Evolutionary conservation across 305 asterid genomes (phyloP).

Genomic region (Solanum hybrid): DNA sequence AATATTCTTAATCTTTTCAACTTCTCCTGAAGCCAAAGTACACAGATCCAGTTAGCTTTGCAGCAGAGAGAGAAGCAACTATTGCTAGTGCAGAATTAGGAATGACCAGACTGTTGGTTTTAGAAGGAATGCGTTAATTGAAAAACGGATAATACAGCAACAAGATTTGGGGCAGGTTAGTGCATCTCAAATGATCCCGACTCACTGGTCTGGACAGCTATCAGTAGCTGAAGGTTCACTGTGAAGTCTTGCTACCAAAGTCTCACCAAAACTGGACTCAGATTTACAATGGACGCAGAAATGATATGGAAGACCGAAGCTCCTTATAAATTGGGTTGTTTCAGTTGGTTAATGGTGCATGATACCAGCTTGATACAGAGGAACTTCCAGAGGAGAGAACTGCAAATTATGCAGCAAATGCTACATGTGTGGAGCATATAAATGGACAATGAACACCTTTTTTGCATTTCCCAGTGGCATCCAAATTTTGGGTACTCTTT

Average conservation of each 20-base stretch:
- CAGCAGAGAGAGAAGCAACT: not conserved
- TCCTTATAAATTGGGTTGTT: not conserved
- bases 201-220: not conserved
- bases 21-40: not conserved
- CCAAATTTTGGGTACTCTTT: not conserved
- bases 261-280: not conserved
- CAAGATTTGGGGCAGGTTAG: not conserved
- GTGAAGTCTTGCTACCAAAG: not conserved
- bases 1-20: not conserved
- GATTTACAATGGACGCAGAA: not conserved
- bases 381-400: not conserved
- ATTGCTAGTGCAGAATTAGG: not conserved
- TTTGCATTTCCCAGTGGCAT: not conserved
- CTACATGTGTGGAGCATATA: not conserved
- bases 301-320: not conserved
- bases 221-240: not conserved
- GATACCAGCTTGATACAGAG: not conserved
- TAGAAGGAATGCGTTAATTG: not conserved
- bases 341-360: not conserved
- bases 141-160: not conserved
- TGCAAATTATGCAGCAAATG: not conserved
- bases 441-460: not conserved
- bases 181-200: not conserved
- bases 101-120: not conserved
- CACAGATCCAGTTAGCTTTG: not conserved